Evolutionary conservation across 2,329 filamentous ascomycete species (phyloP).

Genomic region (Aspergillus luchuensis): DNA sequence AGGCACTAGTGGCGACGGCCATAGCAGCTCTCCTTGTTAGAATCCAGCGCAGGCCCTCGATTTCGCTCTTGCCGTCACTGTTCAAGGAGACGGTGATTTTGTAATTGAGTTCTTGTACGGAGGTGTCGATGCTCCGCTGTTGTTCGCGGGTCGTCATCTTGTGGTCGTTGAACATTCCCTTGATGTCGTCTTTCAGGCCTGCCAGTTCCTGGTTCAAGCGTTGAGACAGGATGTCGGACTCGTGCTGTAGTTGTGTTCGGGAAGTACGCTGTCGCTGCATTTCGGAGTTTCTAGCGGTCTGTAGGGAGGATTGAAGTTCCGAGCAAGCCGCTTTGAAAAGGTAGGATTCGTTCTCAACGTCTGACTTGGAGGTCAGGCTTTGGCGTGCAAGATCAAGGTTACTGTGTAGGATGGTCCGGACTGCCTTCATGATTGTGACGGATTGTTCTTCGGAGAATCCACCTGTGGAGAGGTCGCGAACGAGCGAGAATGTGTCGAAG

Average conservation of each 20-base stretch:
- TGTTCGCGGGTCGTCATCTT: slow-evolving; percentile 90
- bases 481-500: slow-evolving; percentile 91
- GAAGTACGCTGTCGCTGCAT: slow-evolving; percentile 82
- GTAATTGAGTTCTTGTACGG: slow-evolving; percentile 93
- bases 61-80: slow-evolving; percentile 87
- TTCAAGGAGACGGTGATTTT: slow-evolving; percentile 90
- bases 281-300: slow-evolving; percentile 72
- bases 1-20: slow-evolving; percentile 56
- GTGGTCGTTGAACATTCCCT: slow-evolving; percentile 93
- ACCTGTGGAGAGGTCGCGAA: slow-evolving; percentile 71
- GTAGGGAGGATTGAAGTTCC: slow-evolving; percentile 84
- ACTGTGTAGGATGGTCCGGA: slow-evolving; percentile 72
- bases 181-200: slow-evolving; percentile 84
- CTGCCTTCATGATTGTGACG: slow-evolving; percentile 87
- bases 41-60: slow-evolving; percentile 89
- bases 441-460: slow-evolving; percentile 76
- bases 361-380: slow-evolving; percentile 82
- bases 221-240: slow-evolving; percentile 90
- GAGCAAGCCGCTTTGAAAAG: slow-evolving; percentile 92
- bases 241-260: slow-evolving; percentile 83
- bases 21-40: slow-evolving; percentile 66
- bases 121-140: slow-evolving; percentile 79
- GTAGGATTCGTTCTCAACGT: slow-evolving; percentile 93
- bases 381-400: slow-evolving; percentile 81
- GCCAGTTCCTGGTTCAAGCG: slow-evolving; percentile 79